Conservation (phyloP, 169 alveolate genomes). For the Cryptosporidium baileyi region DNA sequence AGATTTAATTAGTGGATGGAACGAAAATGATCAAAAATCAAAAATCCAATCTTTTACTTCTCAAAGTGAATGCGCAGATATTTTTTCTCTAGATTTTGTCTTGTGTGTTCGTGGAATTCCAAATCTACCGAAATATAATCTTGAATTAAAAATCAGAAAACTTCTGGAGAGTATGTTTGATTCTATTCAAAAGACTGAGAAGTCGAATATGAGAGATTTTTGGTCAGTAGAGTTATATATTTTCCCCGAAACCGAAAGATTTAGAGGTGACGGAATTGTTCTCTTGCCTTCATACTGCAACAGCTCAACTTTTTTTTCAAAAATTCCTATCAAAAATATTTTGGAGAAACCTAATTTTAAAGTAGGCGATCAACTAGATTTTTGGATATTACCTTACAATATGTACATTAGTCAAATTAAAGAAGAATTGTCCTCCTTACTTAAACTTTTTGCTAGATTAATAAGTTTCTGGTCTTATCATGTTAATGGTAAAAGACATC, state of each 20-base stretch:
- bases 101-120: background rate
- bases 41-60: background rate
- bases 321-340: background rate
- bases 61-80: background rate
- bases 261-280: background rate
- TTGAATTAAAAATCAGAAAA: background rate
- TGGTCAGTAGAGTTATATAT: background rate
- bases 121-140: background rate
- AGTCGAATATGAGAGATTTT: background rate
- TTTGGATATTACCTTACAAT: background rate
- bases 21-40: background rate
- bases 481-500: background rate
- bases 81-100: background rate
- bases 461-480: background rate
- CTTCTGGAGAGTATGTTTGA: too few species aligned
- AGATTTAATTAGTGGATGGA: background rate
- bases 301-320: background rate
- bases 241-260: background rate
- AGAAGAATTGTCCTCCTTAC: background rate
- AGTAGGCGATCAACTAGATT: background rate
- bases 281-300: background rate
- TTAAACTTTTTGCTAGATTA: background rate
- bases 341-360: background rate
- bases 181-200: too few species aligned
- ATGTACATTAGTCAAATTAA: background rate